phyloP scores from a whole-genome alignment of 345 rosid genomes.

The Sisymbrium altissimum region DNA sequence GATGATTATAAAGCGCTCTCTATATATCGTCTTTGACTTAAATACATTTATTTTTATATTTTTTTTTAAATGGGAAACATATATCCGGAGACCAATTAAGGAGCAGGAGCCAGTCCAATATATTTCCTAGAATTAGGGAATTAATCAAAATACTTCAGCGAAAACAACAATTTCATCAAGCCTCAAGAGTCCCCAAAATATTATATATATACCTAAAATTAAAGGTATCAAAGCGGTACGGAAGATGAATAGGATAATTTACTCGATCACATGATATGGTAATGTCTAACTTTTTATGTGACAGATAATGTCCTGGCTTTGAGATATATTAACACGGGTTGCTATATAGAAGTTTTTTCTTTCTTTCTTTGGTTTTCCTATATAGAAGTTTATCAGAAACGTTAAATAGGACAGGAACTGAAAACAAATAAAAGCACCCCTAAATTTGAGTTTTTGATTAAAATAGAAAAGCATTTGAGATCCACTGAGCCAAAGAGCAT shows the following conservation, averaged over 20 bases:
- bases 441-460: background rate
- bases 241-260: background rate
- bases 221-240: background rate
- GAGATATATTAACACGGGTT: background rate
- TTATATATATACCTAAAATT: background rate
- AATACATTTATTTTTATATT: background rate
- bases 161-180: background rate
- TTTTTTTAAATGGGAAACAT: background rate
- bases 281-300: background rate
- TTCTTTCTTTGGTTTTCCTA: too few species aligned
- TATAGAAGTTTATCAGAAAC: too few species aligned
- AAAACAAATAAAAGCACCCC: too few species aligned
- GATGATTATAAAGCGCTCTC: background rate
- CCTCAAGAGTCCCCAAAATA: constrained; percentile 4
- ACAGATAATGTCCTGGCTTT: background rate
- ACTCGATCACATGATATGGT: background rate
- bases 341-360: too few species aligned
- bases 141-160: background rate
- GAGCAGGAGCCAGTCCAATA: background rate
- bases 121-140: background rate
- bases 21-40: background rate
- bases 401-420: too few species aligned
- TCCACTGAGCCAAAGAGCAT: background rate
- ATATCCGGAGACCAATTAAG: background rate
- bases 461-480: background rate